Evolutionary conservation across 1,284 basidiomycete species (phyloP).

Genomic region (Blastosporella zonata): DNA sequence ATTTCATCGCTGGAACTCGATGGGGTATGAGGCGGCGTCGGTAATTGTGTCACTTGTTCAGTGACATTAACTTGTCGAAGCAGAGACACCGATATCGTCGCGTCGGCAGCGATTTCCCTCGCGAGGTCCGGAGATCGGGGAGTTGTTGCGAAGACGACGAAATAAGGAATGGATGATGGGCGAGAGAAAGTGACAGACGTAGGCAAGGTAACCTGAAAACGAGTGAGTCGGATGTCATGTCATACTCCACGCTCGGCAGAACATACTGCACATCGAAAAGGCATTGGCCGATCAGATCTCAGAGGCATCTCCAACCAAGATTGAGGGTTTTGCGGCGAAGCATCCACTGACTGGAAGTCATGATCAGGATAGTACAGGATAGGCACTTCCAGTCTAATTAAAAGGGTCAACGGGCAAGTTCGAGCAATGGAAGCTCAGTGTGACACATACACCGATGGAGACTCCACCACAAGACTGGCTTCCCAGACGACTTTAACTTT

Average conservation of each 20-base stretch:
- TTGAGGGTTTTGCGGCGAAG: slow-evolving; percentile 37
- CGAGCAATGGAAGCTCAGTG: neutral
- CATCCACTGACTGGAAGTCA: slow-evolving; percentile 59
- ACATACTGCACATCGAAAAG: slow-evolving; percentile 62
- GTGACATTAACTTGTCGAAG: slow-evolving; percentile 53
- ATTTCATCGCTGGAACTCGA: slow-evolving; percentile 46
- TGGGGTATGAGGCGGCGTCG: slow-evolving; percentile 46
- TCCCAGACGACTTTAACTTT: slow-evolving; percentile 60
- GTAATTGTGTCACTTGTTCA: slow-evolving; percentile 34
- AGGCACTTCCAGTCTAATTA: slow-evolving; percentile 57
- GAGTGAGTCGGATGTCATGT: slow-evolving; percentile 6
- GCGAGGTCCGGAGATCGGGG: slow-evolving; percentile 50
- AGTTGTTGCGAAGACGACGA: slow-evolving; percentile 66
- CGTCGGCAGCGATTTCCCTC: slow-evolving; percentile 64
- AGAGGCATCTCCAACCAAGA: slow-evolving; percentile 69
- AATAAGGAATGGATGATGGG: slow-evolving; percentile 57
- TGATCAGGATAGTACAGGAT: slow-evolving; percentile 56
- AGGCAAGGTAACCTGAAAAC: slow-evolving; percentile 57
- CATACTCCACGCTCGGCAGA: slow-evolving; percentile 1
- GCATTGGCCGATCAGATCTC: slow-evolving; percentile 55
- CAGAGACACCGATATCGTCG: slow-evolving; percentile 62
- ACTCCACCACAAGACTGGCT: slow-evolving; percentile 40
- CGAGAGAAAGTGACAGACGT: slow-evolving; percentile 57
- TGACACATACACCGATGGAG: slow-evolving; percentile 45
- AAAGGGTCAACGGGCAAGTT: slow-evolving; percentile 12